A percentile compares a stretch with the other conserved stretches of the same genome.
These are phyloP conservation scores for Isabelozyma heimii DNA, from an alignment of 805 yeast species.

Conservation along the genomic window DNA sequence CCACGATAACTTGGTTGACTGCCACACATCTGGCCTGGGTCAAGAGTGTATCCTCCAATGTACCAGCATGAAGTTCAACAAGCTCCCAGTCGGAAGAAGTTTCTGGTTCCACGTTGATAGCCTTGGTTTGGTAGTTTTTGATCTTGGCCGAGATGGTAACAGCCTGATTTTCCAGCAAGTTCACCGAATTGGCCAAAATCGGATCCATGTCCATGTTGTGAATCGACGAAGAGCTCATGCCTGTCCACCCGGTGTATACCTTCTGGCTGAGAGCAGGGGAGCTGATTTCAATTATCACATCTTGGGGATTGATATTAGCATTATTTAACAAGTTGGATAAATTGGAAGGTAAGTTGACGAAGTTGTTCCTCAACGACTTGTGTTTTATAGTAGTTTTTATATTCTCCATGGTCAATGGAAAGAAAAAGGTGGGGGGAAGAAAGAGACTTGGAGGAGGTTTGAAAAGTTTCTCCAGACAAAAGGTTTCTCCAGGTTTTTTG, in stretches of 20 bases:
- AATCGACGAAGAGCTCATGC: conserved; percentile 39
- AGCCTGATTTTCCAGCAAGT: conserved; percentile 40
- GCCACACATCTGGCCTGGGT: conserved; percentile 79
- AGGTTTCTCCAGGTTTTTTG: neutral
- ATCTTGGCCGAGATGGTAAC: conserved; percentile 45
- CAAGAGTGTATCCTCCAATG: conserved; percentile 69
- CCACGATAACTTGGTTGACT: conserved; percentile 54
- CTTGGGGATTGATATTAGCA: conserved; percentile 56
- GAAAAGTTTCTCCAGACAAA: too few species aligned
- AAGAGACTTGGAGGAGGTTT: too few species aligned
- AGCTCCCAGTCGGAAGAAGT: conserved; percentile 86
- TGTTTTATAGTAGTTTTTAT: conserved; percentile 25
- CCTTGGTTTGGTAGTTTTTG: conserved; percentile 49
- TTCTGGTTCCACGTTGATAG: conserved; percentile 75
- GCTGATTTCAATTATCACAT: conserved; percentile 48
- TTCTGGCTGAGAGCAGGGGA: conserved; percentile 12
- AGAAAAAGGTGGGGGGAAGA: neutral
- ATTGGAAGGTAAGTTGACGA: conserved; percentile 54
- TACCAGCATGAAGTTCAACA: conserved; percentile 76
- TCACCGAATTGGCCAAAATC: conserved; percentile 52
- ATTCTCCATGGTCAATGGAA: conserved; percentile 30
- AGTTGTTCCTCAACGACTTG: conserved; percentile 42
- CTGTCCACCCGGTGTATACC: conserved; percentile 65
- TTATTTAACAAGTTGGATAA: conserved; percentile 44
- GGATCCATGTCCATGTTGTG: conserved; percentile 63